Percentiles rank a stretch among this genome's conserved stretches.
Conservation (phyloP, 495 filamentous ascomycete genomes). For the Lophiotrema nucula region DNA sequence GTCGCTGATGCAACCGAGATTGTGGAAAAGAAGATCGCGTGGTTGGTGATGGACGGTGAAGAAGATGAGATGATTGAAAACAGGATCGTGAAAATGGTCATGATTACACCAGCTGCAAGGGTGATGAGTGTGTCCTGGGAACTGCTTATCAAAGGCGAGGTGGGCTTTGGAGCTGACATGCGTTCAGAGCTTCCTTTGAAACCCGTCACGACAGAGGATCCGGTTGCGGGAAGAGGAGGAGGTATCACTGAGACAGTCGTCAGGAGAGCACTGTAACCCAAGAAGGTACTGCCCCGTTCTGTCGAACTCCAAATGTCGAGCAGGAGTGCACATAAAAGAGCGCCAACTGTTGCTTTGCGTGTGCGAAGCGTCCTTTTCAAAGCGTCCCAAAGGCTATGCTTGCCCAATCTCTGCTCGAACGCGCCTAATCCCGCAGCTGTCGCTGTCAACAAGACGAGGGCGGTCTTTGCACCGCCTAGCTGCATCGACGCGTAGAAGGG, state of each 20-base stretch:
- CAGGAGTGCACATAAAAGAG: slow-evolving; percentile 23
- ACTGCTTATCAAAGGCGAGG: slow-evolving; percentile 28
- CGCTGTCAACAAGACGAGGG: slow-evolving; percentile 50
- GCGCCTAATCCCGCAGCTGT: slow-evolving; percentile 42
- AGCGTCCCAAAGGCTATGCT: slow-evolving; percentile 26
- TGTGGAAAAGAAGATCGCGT: slow-evolving; percentile 32
- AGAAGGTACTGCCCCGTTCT: not conserved
- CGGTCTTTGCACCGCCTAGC: slow-evolving; percentile 55
- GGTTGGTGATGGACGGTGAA: slow-evolving; percentile 21
- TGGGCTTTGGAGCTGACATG: slow-evolving; percentile 22
- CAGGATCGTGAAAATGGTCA: slow-evolving; percentile 33
- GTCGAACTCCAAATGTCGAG: slow-evolving; percentile 23
- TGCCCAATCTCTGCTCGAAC: slow-evolving; percentile 30
- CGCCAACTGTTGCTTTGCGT: slow-evolving; percentile 35
- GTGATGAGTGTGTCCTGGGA: slow-evolving; percentile 37
- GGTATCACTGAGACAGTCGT: slow-evolving; percentile 23
- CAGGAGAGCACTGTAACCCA: slow-evolving; percentile 27
- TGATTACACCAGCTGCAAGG: slow-evolving; percentile 32
- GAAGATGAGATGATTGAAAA: slow-evolving; percentile 28
- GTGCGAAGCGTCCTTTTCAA: slow-evolving; percentile 38
- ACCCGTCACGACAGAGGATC: slow-evolving; percentile 23
- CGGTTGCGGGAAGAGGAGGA: slow-evolving; percentile 31
- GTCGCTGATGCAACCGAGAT: slow-evolving; percentile 34
- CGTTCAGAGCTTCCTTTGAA: slow-evolving; percentile 4
- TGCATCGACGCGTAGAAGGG: slow-evolving; percentile 59